Evolutionary conservation across 495 filamentous ascomycete species (phyloP).

Genomic region (Penicillium salamii): DNA sequence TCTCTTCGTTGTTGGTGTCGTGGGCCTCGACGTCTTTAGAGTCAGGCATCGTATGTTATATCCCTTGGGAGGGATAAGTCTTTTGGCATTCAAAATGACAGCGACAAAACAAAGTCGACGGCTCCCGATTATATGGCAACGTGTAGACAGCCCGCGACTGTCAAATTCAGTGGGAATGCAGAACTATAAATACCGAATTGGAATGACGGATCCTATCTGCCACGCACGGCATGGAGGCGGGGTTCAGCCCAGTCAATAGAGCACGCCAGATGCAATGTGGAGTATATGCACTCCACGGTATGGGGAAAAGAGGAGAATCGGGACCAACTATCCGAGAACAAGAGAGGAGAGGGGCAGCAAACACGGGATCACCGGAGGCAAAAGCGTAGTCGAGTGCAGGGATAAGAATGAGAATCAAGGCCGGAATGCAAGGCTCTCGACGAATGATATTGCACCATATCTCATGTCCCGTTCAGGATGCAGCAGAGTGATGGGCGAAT

Average conservation of each 20-base stretch:
- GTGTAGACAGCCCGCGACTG: too few species aligned
- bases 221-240: not conserved
- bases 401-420: constrained; percentile 1
- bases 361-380: constrained; percentile 11
- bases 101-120: too few species aligned
- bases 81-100: not conserved
- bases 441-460: not conserved
- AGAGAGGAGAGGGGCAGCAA: not conserved
- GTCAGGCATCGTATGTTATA: constrained; percentile 23
- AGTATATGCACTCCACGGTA: not conserved
- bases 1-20: constrained; percentile 28
- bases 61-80: not conserved
- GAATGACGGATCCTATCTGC: too few species aligned
- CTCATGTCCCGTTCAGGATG: not conserved
- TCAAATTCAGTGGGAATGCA: not conserved
- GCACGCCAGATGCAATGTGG: too few species aligned
- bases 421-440: not conserved
- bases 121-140: too few species aligned
- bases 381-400: not conserved
- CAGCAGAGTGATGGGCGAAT: not conserved
- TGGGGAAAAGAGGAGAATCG: not conserved
- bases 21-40: constrained; percentile 31
- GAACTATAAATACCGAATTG: not conserved
- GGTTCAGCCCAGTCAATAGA: too few species aligned
- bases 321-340: not conserved